Percentiles rank a stretch among this genome's conserved stretches.
phyloP scores from a whole-genome alignment of 495 filamentous ascomycete genomes.

The Gamarada debralockiae region DNA sequence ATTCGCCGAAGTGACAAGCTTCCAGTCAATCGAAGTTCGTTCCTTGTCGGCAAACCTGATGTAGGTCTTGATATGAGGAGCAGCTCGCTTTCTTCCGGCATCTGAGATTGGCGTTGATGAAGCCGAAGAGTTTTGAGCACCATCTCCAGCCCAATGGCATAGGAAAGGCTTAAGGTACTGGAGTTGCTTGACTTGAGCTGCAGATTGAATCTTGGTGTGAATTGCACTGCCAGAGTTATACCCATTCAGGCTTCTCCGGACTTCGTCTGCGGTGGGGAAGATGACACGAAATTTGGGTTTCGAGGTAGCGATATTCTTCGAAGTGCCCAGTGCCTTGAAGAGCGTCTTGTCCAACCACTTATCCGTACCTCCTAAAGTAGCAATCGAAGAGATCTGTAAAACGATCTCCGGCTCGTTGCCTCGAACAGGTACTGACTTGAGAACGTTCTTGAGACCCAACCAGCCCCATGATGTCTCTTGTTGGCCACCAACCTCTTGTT shows the following conservation, averaged over 20 bases:
- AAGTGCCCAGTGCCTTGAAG: constrained; percentile 33
- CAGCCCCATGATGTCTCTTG: constrained; percentile 66
- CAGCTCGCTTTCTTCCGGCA: constrained; percentile 65
- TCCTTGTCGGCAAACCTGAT: constrained; percentile 57
- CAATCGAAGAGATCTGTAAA: constrained; percentile 78
- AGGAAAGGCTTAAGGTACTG: constrained; percentile 67
- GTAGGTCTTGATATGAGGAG: constrained; percentile 91
- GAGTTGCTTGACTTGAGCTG: constrained; percentile 69
- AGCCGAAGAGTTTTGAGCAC: constrained; percentile 36
- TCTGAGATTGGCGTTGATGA: constrained; percentile 2
- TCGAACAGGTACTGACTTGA: constrained; percentile 47
- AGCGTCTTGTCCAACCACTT: constrained; percentile 70
- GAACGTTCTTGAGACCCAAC: constrained; percentile 58
- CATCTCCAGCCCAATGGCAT: constrained; percentile 63
- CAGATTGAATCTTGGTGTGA: constrained; percentile 70
- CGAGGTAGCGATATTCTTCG: constrained; percentile 20
- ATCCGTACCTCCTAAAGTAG: constrained; percentile 68
- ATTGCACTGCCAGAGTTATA: constrained; percentile 77
- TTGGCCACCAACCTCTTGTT: constrained; percentile 45
- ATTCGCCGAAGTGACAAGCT: constrained; percentile 77
- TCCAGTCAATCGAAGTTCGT: constrained; percentile 70
- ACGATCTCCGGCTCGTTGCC: constrained; percentile 53
- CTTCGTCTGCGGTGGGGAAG: constrained; percentile 77
- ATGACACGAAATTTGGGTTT: constrained; percentile 56
- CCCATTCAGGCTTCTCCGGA: constrained; percentile 74